Conservation (phyloP, 768 basidiomycete genomes). For the Lentinula raphanica region DNA sequence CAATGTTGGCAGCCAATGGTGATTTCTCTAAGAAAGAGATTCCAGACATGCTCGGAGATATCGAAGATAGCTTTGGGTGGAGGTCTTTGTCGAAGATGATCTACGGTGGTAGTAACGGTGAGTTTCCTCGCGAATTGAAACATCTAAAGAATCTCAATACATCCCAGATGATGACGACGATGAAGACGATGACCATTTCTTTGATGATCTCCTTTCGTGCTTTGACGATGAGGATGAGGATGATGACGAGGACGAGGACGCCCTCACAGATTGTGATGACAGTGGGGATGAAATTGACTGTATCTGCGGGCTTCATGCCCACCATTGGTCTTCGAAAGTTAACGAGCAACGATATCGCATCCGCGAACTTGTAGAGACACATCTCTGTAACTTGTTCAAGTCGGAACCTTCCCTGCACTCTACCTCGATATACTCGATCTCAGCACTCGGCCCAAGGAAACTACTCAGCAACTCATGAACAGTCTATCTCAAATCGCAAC, state of each 20-base stretch:
- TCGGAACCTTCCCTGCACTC: slow-evolving; percentile 25
- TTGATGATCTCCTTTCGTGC: neutral
- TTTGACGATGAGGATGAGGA: neutral
- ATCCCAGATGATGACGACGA: neutral
- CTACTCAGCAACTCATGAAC: slow-evolving; percentile 16
- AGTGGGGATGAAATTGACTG: slow-evolving; percentile 6
- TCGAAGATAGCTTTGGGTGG: slow-evolving; percentile 49
- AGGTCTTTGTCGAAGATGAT: slow-evolving; percentile 45
- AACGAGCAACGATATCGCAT: slow-evolving; percentile 31
- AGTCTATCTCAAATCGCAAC: slow-evolving; percentile 25
- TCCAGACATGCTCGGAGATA: slow-evolving; percentile 54
- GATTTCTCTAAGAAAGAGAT: slow-evolving; percentile 26
- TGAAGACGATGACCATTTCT: neutral
- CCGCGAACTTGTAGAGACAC: slow-evolving; percentile 26
- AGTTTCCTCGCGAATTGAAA: slow-evolving; percentile 12
- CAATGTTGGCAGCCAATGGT: slow-evolving; percentile 38
- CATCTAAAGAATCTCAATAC: neutral
- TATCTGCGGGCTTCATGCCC: slow-evolving; percentile 24
- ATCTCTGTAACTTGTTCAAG: slow-evolving; percentile 30
- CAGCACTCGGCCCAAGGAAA: slow-evolving; percentile 11
- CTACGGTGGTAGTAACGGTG: slow-evolving; percentile 45
- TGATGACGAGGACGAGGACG: slow-evolving; percentile 8
- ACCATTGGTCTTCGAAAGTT: slow-evolving; percentile 31
- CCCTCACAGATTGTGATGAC: too few relatives aligned
- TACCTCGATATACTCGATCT: slow-evolving; percentile 25